A percentile compares a stretch with the other conserved stretches of the same genome.
These are phyloP conservation scores for Ilex asprella DNA, from an alignment of 257 asterid genomes.

Conservation along the genomic window DNA sequence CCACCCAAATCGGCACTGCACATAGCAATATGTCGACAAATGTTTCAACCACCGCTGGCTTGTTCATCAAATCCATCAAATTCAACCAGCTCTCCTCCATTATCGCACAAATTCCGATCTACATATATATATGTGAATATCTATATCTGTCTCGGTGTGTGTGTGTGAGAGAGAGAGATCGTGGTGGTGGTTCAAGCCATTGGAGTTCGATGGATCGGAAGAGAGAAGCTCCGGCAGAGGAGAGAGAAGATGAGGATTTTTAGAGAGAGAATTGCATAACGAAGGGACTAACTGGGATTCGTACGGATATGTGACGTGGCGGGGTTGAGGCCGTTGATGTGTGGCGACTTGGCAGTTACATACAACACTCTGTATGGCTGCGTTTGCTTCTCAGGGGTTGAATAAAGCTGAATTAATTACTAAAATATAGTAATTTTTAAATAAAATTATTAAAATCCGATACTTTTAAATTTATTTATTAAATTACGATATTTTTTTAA, in stretches of 20 bases:
- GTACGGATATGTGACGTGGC: background rate
- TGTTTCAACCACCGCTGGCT: slow-evolving; percentile 61
- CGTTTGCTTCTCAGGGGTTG: too few species aligned
- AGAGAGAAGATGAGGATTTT: background rate
- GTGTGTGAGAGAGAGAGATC: background rate
- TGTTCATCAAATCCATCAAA: slow-evolving; percentile 40
- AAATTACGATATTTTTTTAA: too few species aligned
- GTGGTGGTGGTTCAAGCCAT: background rate
- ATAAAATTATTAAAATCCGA: too few species aligned
- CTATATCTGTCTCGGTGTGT: background rate
- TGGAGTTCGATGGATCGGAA: slow-evolving; percentile 3
- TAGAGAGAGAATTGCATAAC: too few species aligned
- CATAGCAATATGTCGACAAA: slow-evolving; percentile 87
- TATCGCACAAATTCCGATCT: background rate
- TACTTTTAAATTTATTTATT: too few species aligned
- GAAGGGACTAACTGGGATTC: background rate
- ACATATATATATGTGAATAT: background rate
- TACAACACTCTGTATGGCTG: too few species aligned
- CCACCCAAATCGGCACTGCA: slow-evolving; percentile 93
- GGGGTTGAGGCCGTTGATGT: background rate
- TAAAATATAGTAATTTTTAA: too few species aligned
- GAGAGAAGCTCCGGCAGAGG: background rate
- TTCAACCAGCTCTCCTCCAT: slow-evolving; percentile 62
- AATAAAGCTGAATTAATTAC: too few species aligned
- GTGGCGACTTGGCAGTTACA: background rate